These are phyloP conservation scores for Ophiostoma sp. DNA, from an alignment of 2,329 filamentous ascomycete genomes.

Conservation along the genomic window DNA sequence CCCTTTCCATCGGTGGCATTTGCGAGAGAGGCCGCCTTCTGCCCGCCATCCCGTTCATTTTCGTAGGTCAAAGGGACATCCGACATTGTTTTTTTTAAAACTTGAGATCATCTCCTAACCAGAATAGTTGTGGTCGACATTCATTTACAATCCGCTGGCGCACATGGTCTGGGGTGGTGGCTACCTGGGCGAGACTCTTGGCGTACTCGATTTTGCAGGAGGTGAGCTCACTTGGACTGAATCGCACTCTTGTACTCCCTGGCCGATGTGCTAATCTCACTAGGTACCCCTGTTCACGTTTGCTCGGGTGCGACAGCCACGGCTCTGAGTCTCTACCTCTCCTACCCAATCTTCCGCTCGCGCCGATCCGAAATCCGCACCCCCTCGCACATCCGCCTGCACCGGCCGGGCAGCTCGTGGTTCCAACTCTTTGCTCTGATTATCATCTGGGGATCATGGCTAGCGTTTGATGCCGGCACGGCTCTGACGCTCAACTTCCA, in stretches of 20 bases:
- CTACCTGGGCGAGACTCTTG: slow-evolving; percentile 75
- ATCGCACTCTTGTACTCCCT: too few species aligned
- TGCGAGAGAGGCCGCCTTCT: slow-evolving; percentile 21
- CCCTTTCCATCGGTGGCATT: slow-evolving; percentile 21
- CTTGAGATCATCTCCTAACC: neutral
- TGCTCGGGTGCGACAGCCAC: slow-evolving; percentile 85
- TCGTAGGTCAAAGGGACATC: slow-evolving; percentile 11
- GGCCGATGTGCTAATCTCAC: too few species aligned
- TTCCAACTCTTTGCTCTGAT: slow-evolving; percentile 69
- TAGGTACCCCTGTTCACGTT: slow-evolving; percentile 85
- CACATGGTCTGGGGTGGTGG: slow-evolving; percentile 95
- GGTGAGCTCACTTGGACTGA: slow-evolving; percentile 13
- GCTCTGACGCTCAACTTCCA: slow-evolving; percentile 88
- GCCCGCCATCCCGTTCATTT: slow-evolving; percentile 21
- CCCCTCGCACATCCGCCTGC: slow-evolving; percentile 20
- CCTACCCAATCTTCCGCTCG: slow-evolving; percentile 67
- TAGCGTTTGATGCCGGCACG: slow-evolving; percentile 96
- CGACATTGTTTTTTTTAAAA: too few species aligned
- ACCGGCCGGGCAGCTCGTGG: slow-evolving; percentile 20
- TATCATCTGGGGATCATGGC: slow-evolving; percentile 97
- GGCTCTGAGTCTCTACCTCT: slow-evolving; percentile 91
- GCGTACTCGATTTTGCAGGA: slow-evolving; percentile 90
- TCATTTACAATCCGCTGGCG: slow-evolving; percentile 92
- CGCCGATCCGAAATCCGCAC: slow-evolving; percentile 56
- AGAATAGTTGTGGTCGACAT: slow-evolving; percentile 64